Percentiles rank a stretch among this genome's conserved stretches.
phyloP scores from a whole-genome alignment of 169 alveolate species.

The Plasmodium gaboni region DNA sequence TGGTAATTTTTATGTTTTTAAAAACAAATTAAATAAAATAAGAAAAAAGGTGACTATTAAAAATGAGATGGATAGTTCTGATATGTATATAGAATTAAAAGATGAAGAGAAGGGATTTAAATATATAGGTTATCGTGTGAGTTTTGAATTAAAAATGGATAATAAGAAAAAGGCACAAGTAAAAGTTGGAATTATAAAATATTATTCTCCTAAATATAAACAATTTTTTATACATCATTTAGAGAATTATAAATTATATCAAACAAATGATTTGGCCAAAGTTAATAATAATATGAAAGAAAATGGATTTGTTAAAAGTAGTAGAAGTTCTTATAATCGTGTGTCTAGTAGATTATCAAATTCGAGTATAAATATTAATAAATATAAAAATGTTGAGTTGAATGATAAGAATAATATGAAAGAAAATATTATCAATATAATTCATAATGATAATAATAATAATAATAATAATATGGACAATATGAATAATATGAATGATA shows the following conservation, averaged over 20 bases:
- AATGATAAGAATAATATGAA: background rate
- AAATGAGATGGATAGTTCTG: conserved; percentile 17
- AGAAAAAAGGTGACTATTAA: conserved; percentile 31
- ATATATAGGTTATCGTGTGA: conserved; percentile 73
- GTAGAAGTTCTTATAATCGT: too few species aligned
- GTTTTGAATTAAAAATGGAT: conserved; percentile 69
- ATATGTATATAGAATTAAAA: conserved; percentile 54
- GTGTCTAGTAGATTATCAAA: background rate
- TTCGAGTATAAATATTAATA: background rate
- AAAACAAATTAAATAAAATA: conserved; percentile 28
- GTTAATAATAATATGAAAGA: conserved; percentile 6
- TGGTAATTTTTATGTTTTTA: conserved; percentile 26
- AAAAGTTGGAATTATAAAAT: conserved; percentile 66
- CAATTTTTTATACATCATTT: conserved; percentile 71
- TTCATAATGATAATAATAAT: background rate
- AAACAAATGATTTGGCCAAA: conserved; percentile 27
- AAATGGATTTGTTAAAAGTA: background rate
- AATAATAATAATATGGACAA: background rate
- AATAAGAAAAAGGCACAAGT: conserved; percentile 58
- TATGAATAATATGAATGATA: background rate
- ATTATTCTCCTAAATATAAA: conserved; percentile 72
- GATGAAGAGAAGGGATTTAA: conserved; percentile 73
- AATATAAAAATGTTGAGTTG: background rate
- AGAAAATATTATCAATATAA: too few species aligned
- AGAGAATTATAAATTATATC: conserved; percentile 26